Base-by-base conservation (phyloP, 108 stramenopile species). In the Bacterosira constricta region DNA sequence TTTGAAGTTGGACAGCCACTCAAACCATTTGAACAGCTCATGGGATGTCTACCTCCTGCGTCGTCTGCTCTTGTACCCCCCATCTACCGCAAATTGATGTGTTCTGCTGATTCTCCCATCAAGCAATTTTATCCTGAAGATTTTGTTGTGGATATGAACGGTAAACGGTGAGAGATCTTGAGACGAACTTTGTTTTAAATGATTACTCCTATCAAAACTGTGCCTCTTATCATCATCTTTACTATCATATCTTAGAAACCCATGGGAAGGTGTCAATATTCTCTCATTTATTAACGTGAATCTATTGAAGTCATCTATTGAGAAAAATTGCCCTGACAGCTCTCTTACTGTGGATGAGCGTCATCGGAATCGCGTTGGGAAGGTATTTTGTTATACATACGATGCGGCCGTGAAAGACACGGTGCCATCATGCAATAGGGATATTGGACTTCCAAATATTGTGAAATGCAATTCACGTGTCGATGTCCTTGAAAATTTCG, bases 221-320 rank as follows among this genome's bases (percentile, higher is more conserved):
- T n/a, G n/a, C 26, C 46, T n/a, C 55, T 29, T 34, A 41, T 11
- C 6, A 10, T 60, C 20, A n/a, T n/a, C n/a, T n/a, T n/a, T n/a
- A n/a, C 20, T 31, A 42, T 49, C 2, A 46, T 21, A 26, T 13
- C 8, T n/a, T 41, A 84, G 83, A 26, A 98, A 98, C 83, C 98
- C 98, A 10, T 99, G 99, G 99, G 97, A 98, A 69, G 97, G 97
- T 10, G 97, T 99, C 45, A 97, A 97, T 46, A 79, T 99, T 44
- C 86, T 99, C 6, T 98, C 99, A 13, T 99, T 99, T 61, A 97
- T 99, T 79, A 95, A 98, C 66, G 95, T 94, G 36, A 73, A 86
- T 10, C 79, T 92, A 10, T 71, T 99, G 38, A 84, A 90, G 42
- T 44, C 79, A 18, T 81, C 93, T 4, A 93, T 99, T 63, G 75